phyloP scores from a whole-genome alignment of 2,329 filamentous ascomycete species.

The Leptographium flavum region DNA sequence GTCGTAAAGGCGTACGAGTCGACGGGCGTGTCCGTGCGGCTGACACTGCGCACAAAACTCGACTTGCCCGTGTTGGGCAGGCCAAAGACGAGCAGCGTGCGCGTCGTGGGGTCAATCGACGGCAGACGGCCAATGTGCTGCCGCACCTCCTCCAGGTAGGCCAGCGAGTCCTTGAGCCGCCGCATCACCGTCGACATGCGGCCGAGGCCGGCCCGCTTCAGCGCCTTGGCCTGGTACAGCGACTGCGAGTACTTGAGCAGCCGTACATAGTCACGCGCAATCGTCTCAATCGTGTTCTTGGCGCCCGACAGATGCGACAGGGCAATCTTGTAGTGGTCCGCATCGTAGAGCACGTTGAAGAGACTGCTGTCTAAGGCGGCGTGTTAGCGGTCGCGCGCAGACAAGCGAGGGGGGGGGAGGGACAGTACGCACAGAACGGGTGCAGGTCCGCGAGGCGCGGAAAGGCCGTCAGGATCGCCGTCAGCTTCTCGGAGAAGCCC shows the following conservation, averaged over 20 bases:
- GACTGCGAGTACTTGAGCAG: conserved; percentile 84
- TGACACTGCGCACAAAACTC: conserved; percentile 84
- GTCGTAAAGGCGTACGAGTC: conserved; percentile 95
- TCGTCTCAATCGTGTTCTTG: conserved; percentile 92
- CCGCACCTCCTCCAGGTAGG: conserved; percentile 91
- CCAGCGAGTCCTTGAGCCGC: conserved; percentile 81
- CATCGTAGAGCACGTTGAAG: conserved; percentile 97
- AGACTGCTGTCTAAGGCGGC: conserved; percentile 42
- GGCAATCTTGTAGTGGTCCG: conserved; percentile 93
- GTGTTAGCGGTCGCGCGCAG: conserved; percentile 1
- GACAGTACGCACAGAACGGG: conserved; percentile 57
- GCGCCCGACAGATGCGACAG: conserved; percentile 92
- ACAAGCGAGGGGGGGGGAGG: conserved; percentile 47
- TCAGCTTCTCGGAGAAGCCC: conserved; percentile 71
- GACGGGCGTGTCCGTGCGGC: conserved; percentile 87
- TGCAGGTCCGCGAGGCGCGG: conserved; percentile 88
- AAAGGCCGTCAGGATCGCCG: conserved; percentile 81
- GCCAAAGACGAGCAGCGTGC: conserved; percentile 89
- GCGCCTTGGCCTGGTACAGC: conserved; percentile 96
- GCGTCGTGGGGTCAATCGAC: conserved; percentile 94
- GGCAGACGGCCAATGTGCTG: conserved; percentile 95
- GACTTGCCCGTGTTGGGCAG: conserved; percentile 98
- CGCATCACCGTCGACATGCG: conserved; percentile 97
- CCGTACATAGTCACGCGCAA: conserved; percentile 89
- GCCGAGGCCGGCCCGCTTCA: conserved; percentile 89